Evolutionary conservation across 768 basidiomycete species (phyloP), one percentile per base, ranked within the genome.

Genomic region (Daedaleopsis sinensis): DNA sequence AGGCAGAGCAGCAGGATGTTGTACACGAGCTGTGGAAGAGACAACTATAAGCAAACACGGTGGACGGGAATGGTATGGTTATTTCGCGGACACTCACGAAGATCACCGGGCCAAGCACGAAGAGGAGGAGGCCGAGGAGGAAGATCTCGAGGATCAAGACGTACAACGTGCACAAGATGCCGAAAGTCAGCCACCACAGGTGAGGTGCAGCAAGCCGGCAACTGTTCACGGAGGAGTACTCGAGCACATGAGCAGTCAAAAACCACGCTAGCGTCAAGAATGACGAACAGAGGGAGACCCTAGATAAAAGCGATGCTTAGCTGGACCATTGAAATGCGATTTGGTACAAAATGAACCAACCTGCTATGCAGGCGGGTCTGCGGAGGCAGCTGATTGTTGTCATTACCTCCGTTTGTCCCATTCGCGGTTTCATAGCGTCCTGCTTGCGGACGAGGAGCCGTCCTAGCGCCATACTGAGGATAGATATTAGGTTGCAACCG

Each of bases 181-280:
- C 88, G 71, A 94, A 93, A 21, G 84, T 85, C 49, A 93, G 83
- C 90, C 91, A 94, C 92, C 92, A 94, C 37, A 94, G 76, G 65
- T 93, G 89, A 9, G 93, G 93, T 13, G 92, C 83, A 0, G 88
- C 78, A 59, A 79, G 74, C 19, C 93, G 87, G 59, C 93, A 94
- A 16, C 86, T 83, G 63, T 86, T 78, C 32, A 91, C 76, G 9
- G 91, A 89, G 16, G 89, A 89, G 68, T 93, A 94, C 62, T 86
- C 82, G 57, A 94, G 77, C 32, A 93, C 86, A 69, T 94, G 89
- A 12, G 91, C 90, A 18, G 86, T 88, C 27, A 94, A 72, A 67
- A 94, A 94, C 90, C 93, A 94, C 57, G 82, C 85, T 10, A 94
- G 70, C n/a, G 89, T 89, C 58, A 91, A 71, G 59, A 91, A 72